Conservation (phyloP, 495 filamentous ascomycete genomes). For the Talaromyces adpressus region DNA sequence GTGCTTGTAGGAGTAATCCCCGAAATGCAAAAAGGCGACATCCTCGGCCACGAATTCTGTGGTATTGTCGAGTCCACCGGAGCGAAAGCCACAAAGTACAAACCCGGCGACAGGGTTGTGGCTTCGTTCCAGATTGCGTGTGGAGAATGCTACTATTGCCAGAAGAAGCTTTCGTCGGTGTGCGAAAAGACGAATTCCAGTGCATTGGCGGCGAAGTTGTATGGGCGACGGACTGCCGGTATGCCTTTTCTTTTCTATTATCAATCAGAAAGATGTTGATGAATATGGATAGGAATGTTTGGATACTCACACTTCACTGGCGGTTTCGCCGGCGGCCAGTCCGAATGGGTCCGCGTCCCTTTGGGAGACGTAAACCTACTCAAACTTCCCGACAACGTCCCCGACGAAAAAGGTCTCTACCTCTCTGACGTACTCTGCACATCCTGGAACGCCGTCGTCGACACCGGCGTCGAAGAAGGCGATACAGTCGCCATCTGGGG, state of each 20-base stretch:
- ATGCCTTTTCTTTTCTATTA: constrained; percentile 22
- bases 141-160: constrained; percentile 66
- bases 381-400: constrained; percentile 69
- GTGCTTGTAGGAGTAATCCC: constrained; percentile 11
- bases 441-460: constrained; percentile 74
- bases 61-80: constrained; percentile 73
- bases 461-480: constrained; percentile 72
- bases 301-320: constrained; percentile 65
- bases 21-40: constrained; percentile 62
- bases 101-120: constrained; percentile 71
- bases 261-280: background rate
- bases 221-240: constrained; percentile 64
- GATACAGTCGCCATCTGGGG: constrained; percentile 85
- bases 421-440: constrained; percentile 76
- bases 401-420: constrained; percentile 82
- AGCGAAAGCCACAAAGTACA: constrained; percentile 46
- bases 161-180: constrained; percentile 63
- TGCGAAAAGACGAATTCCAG: constrained; percentile 77
- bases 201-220: constrained; percentile 62
- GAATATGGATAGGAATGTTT: constrained; percentile 31
- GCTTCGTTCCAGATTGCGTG: constrained; percentile 79
- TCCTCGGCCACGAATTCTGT: constrained; percentile 86
- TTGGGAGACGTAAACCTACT: constrained; percentile 79
- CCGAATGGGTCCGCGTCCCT: constrained; percentile 81
- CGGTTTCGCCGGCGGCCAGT: constrained; percentile 84